Base-by-base conservation (phyloP, 108 stramenopile genomes). In the Tribonema minus region DNA sequence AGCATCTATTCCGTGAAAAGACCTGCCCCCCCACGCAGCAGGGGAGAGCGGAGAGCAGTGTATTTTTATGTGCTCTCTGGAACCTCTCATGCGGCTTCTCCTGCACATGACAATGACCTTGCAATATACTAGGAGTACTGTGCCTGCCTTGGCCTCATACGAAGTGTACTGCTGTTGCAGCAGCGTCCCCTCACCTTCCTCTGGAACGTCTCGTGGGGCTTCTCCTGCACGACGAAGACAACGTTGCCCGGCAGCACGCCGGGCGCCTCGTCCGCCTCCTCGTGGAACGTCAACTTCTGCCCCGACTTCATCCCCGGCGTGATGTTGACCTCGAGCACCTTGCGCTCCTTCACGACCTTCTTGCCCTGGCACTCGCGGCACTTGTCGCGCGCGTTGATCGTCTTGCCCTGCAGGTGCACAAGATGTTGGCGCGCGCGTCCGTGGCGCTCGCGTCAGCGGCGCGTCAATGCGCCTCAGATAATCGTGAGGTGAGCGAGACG, bases 181-280 rank as follows among this genome's bases (percentile, higher is more conserved):
- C 9, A 15, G 6, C 6, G 41, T 12, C 15, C 6, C 15, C 26
- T 63, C 20, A 75, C 74, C 89, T 97, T n/a, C n/a, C n/a, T n/a
- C n/a, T n/a, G n/a, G n/a, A n/a, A n/a, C n/a, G n/a, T n/a, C n/a
- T n/a, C n/a, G n/a, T n/a, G n/a, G n/a, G n/a, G 64, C 89, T 97
- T 96, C 82, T 96, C 93, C 87, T 98, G 94, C 38, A 99, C 87
- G 62, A 96, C 89, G 82, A 99, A 96, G 83, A 98, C 90, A 76
- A 99, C 85, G 87, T 99, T 91, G 25, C 96, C 98, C 9, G 96
- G 85, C 70, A 95, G 91, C 76, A 91, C 88, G 63, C 95, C 96
- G 60, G 96, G 98, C 66, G 92, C 91, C 81, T 97, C 96, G 82
- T 97, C 94, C 15, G 94, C 96, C 89, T 95, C 93, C 37, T 93